Evolutionary conservation across 1,139 yeast genomes (phyloP), one percentile per base, ranked within the genome.

Genomic region (Geotrichum restrictum): DNA sequence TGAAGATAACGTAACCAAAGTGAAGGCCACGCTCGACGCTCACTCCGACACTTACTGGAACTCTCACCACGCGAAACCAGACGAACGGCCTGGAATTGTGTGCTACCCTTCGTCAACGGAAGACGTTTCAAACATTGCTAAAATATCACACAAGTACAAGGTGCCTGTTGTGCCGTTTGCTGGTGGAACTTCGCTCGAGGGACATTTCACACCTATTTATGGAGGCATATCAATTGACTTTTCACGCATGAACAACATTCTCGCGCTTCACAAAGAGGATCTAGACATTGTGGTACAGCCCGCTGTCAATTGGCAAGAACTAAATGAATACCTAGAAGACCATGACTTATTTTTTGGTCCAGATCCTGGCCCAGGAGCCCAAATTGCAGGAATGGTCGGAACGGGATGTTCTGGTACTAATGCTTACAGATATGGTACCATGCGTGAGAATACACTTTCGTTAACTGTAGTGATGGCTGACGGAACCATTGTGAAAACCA

Each of bases 141-240:
- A 81, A 64, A 71, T 85, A 33, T 81, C 84, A 44, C 78, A 83
- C 64, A 72, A 77, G 59, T 78, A 77, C 64, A 64, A 75, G 21
- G 81, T 86, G 2, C 95, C 95, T 0, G 76, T 86, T 18, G 81
- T 85, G 22, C 88, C 95, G 8, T 82, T 77, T 62, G 81, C 88
- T 1, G 95, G 95, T 0, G 84, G 88, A 56, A 86, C 95, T 0
- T 83, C 93, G 0, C 72, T 86, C 34, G 95, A 86, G 69, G 95
- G 94, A 11, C 91, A 86, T 56, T 83, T 78, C 64, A 81, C 84
- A 65, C 88, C 88, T 41, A 82, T 88, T 0, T 72, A 88, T 55
- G 80, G 81, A 1, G 88, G 88, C 0, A 70, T 83, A 33, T 76
- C 81, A n/a, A 59, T 83, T 18, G 85, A 82, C 60, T 64, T 83